phyloP scores from a whole-genome alignment of 805 yeast genomes.

The Kazachstania taianensis region DNA sequence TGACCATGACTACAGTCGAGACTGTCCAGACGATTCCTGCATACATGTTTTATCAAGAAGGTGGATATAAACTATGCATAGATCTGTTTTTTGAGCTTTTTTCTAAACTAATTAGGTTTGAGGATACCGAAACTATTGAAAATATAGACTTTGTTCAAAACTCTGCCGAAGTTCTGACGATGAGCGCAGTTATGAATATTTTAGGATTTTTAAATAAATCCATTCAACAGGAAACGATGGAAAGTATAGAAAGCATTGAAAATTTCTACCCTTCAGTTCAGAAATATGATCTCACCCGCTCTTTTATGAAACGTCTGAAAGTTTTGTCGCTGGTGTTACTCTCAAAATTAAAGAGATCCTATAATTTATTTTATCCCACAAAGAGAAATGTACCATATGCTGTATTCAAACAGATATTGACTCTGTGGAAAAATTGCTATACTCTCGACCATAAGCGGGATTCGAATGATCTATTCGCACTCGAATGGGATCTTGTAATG shows the following conservation, averaged over 20 bases:
- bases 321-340: conserved; percentile 17
- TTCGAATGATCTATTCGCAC: conserved; percentile 14
- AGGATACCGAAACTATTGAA: conserved; percentile 26
- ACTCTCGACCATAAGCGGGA: conserved; percentile 20
- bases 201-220: conserved; percentile 39
- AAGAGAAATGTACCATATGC: conserved; percentile 27
- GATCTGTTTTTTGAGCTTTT: conserved; percentile 15
- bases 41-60: conserved; percentile 42
- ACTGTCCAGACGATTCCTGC: conserved; percentile 31
- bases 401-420: conserved; percentile 38
- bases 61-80: conserved; percentile 32
- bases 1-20: conserved; percentile 21
- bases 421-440: conserved; percentile 36
- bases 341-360: conserved; percentile 11
- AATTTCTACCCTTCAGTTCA: conserved; percentile 17
- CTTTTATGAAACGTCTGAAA: conserved; percentile 17
- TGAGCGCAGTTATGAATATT: conserved; percentile 34
- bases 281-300: conserved; percentile 18
- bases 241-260: conserved; percentile 17
- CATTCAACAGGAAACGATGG: conserved; percentile 31
- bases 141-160: conserved; percentile 31
- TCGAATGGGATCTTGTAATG: conserved; percentile 25
- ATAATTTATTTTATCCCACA: conserved; percentile 20
- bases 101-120: conserved; percentile 16
- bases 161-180: conserved; percentile 29